Conservation (phyloP, 1,284 basidiomycete species). For the Ustilago xerochloae region DNA sequence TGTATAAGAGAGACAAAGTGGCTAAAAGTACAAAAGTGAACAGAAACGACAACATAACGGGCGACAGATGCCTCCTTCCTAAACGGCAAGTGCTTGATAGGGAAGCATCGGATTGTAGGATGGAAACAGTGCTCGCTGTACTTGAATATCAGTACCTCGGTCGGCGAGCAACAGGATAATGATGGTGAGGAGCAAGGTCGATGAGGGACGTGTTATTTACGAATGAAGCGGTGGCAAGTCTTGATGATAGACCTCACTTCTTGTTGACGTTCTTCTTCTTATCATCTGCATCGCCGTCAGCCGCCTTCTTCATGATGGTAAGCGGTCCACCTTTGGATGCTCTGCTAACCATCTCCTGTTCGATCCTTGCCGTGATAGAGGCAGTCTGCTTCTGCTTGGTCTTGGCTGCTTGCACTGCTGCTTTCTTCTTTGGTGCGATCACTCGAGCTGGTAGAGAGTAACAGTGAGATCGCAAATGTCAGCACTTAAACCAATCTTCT, state of each 20-base stretch:
- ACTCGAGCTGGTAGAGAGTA: conserved; percentile 35
- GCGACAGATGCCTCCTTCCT: no score
- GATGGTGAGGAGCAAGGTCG: no score
- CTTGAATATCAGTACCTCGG: no score
- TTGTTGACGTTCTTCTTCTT: conserved; percentile 52
- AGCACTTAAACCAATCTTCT: background rate
- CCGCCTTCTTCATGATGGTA: conserved; percentile 91
- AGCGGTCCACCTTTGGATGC: conserved; percentile 51
- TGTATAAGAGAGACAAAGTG: background rate
- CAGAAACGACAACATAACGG: no score
- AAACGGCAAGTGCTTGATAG: no score
- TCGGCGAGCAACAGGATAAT: no score
- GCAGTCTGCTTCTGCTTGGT: conserved; percentile 51
- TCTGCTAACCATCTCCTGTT: conserved; percentile 54
- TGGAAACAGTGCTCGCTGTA: no score
- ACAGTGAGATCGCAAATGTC: background rate
- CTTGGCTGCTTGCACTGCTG: conserved; percentile 40
- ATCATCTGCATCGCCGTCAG: conserved; percentile 78
- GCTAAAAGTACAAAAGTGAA: no score
- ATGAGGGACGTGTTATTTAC: no score
- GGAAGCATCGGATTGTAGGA: no score
- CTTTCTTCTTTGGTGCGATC: conserved; percentile 50
- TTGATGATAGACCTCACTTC: no score
- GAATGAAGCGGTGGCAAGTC: no score
- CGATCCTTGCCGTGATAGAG: conserved; percentile 47